Evolutionary conservation across 352 stramenopile species (phyloP), one percentile per base, ranked within the genome.

Genomic region (Phytophthora idaei): DNA sequence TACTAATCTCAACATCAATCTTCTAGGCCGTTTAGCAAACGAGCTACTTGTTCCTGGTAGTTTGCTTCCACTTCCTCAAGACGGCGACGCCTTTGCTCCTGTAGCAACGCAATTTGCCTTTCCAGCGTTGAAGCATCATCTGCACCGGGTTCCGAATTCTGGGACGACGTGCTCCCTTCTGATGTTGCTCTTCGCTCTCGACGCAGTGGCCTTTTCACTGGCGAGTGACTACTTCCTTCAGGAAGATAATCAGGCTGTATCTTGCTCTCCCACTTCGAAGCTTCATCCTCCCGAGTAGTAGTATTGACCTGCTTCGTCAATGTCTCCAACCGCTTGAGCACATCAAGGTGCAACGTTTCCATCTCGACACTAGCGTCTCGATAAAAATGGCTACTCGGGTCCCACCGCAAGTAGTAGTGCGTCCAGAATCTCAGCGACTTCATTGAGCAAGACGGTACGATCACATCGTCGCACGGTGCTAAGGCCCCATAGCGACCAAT

Each of bases 351-450:
- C 42, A 82, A 57, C 0, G 69, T 77, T 64, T 93, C 85, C 9
- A 90, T 69, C 55, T 87, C 79, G 0, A 90, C 77, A 25, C 65
- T 82, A 44, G 79, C 77, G 17, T 92, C 81, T 11, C 85, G 79
- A 17, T 90, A 79, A 36, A 81, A 78, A 21, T 81, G 73, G 5
- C 74, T 81, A 2, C 74, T 80, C 0, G 85, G 76, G 44, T 95
- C 84, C 83, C 85, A 94, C 5, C 87, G 83, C 57, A 95, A 56
- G 37, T 93, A 95, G 58, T 94, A 95, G 14, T 83, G 75, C 11
- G 78, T 74, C 87, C 87, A 95, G 27, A 95, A 92, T 41, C 76
- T 71, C 10, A 95, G 64, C 36, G 82, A 77, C 28, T 90, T 90
- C 14, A 90, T 83, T 47, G 81, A 80, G 25, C 74, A 83, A 37